A percentile compares a stretch with the other conserved stretches of the same genome.
These are phyloP conservation scores for Candida freyschussii DNA, from an alignment of 1,139 yeast genomes.

Conservation along the genomic window DNA sequence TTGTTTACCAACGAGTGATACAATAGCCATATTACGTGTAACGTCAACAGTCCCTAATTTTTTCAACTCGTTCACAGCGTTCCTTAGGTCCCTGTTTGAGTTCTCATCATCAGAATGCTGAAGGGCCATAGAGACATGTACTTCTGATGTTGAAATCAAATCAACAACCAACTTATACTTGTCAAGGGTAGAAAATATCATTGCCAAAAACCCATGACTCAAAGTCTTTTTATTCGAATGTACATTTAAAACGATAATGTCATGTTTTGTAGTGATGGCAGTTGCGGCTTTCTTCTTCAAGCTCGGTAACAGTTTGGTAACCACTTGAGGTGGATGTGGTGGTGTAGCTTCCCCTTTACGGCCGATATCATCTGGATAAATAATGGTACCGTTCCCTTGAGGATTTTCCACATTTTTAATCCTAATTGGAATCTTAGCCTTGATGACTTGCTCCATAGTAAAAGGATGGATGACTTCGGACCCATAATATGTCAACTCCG, in stretches of 20 bases:
- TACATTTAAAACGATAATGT: slow-evolving; percentile 85
- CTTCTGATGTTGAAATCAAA: slow-evolving; percentile 93
- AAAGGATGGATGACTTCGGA: slow-evolving; percentile 98
- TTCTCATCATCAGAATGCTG: slow-evolving; percentile 69
- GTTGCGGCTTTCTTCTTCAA: slow-evolving; percentile 75
- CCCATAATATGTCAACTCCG: slow-evolving; percentile 95
- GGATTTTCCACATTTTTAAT: slow-evolving; percentile 96
- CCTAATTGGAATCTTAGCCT: slow-evolving; percentile 92
- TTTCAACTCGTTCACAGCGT: slow-evolving; percentile 72
- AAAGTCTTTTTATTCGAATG: slow-evolving; percentile 91
- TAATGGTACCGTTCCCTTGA: slow-evolving; percentile 81
- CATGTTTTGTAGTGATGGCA: slow-evolving; percentile 92
- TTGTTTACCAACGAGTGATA: slow-evolving; percentile 91
- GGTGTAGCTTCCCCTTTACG: slow-evolving; percentile 86
- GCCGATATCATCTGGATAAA: slow-evolving; percentile 85
- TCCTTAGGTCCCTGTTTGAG: slow-evolving; percentile 45
- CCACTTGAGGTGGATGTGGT: slow-evolving; percentile 86
- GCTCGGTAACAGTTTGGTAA: slow-evolving; percentile 42
- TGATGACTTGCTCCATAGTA: slow-evolving; percentile 98
- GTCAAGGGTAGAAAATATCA: slow-evolving; percentile 82
- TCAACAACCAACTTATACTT: slow-evolving; percentile 85
- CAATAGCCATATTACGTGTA: slow-evolving; percentile 81
- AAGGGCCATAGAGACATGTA: slow-evolving; percentile 96
- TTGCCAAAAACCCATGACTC: slow-evolving; percentile 93
- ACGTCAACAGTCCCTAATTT: slow-evolving; percentile 86